Conservation (phyloP, 441 rosid species). For the Aleurites moluccanus region DNA sequence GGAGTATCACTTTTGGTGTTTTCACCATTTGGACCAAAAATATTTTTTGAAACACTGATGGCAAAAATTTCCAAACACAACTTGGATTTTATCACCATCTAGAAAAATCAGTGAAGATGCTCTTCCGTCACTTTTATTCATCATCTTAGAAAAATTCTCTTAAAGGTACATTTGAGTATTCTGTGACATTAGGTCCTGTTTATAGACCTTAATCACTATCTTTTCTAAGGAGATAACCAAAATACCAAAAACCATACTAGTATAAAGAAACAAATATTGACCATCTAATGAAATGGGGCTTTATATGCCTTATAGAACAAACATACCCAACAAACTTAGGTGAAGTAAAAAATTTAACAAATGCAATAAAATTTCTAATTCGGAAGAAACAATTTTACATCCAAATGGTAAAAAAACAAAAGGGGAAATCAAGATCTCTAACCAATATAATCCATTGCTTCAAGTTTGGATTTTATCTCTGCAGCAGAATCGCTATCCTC, state of each 20-base stretch:
- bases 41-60: neutral
- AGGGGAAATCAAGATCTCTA: constrained; percentile 33
- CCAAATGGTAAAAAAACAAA: constrained; percentile 9
- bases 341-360: constrained; percentile 15
- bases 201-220: constrained; percentile 6
- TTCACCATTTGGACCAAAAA: neutral
- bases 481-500: constrained; percentile 52
- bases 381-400: constrained; percentile 7
- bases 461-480: constrained; percentile 72
- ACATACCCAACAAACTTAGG: constrained; percentile 19
- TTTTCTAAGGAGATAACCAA: constrained; percentile 16
- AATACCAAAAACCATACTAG: constrained; percentile 22
- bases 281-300: constrained; percentile 15
- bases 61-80: neutral
- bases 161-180: constrained; percentile 12
- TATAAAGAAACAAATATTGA: constrained; percentile 3
- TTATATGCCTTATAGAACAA: constrained; percentile 7
- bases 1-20: neutral
- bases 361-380: constrained; percentile 18
- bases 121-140: neutral
- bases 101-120: neutral
- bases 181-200: constrained; percentile 23
- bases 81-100: neutral
- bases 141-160: constrained; percentile 3
- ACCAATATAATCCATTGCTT: constrained; percentile 93